Base-by-base conservation (phyloP, 202 grass and related monocot species). In the Elaeis oleifera region DNA sequence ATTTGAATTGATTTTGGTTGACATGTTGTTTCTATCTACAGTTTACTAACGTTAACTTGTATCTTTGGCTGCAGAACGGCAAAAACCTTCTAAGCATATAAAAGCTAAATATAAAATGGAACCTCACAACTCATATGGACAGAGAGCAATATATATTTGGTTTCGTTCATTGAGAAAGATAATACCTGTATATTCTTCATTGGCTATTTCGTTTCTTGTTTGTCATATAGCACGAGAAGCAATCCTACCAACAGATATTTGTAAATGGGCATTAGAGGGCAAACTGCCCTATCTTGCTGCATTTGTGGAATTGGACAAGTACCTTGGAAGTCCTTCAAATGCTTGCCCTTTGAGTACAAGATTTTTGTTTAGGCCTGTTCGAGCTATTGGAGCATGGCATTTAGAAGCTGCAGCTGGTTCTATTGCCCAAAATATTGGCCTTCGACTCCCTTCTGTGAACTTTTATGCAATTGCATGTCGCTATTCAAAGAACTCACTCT, bases 201-300 rank as follows among this genome's bases (percentile, higher is more conserved):
- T 96, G 50, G 73, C 87, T 51, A 81, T 96, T 60, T 88, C 69
- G 54, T 85, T 90, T 51, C 29, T 96, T 54, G 81, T 78, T 26
- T 96, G 90, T 55, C 87, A 88, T 83, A 54, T 87, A 64, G 77
- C 80, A 71, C 80, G 85, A 17, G 85, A 90, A 74, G 76, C 83
- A 53, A 44, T 95, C 65, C 71, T 95, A 49, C 85, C 90, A 1
- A 87, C 60, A 29, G 85, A 87, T 68, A 86, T 95, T 65, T 78
- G 71, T 65, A 76, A 75, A 60, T 95, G 83, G 90, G 73, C 56
- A 68, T 72, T 72, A 76, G 83, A 87, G 59, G 78, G 73, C 11
- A 85, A 96, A 65, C 77, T 96, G 71, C 84, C 78, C 17, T 96
- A 90, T 72, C 53, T 96, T 29, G 71, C 87, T 54, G 79, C 55